Percentiles rank a stretch among this genome's conserved stretches.
Conservation (phyloP, 768 basidiomycete genomes). For the Leccinum ochraceum region DNA sequence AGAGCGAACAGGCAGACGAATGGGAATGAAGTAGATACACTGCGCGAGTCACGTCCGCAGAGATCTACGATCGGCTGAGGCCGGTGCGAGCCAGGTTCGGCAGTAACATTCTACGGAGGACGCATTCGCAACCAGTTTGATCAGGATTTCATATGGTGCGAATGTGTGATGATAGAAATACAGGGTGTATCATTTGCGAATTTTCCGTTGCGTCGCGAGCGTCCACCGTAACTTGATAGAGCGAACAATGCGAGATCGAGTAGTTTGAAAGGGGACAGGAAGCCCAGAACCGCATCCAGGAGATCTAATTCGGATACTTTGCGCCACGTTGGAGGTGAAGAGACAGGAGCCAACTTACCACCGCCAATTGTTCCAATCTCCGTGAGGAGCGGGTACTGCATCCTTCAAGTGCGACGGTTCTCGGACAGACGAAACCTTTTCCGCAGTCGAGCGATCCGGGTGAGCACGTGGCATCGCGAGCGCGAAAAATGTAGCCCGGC, state of each 20-base stretch:
- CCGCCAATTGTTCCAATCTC: constrained; percentile 8
- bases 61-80: constrained; percentile 5
- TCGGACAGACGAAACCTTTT: constrained; percentile 6
- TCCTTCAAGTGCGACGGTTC: constrained; percentile 1
- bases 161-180: constrained; percentile 17
- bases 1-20: not conserved
- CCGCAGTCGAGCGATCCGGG: constrained; percentile 8
- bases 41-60: constrained; percentile 10
- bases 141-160: not conserved
- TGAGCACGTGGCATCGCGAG: constrained; percentile 1
- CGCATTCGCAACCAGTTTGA: constrained; percentile 8
- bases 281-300: not conserved
- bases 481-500: constrained; percentile 13
- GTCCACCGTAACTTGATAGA: constrained; percentile 21
- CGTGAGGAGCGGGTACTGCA: constrained; percentile 5
- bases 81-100: not conserved
- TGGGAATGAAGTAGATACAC: not conserved
- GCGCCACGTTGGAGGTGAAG: constrained; percentile 7
- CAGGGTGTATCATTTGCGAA: constrained; percentile 6
- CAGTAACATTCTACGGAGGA: not conserved
- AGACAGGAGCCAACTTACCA: constrained; percentile 13
- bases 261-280: constrained; percentile 15
- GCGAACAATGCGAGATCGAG: constrained; percentile 27
- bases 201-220: constrained; percentile 1
- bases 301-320: constrained; percentile 5